Evolutionary conservation across 2,329 filamentous ascomycete genomes (phyloP).

Genomic region (Elsinoe necatrix): DNA sequence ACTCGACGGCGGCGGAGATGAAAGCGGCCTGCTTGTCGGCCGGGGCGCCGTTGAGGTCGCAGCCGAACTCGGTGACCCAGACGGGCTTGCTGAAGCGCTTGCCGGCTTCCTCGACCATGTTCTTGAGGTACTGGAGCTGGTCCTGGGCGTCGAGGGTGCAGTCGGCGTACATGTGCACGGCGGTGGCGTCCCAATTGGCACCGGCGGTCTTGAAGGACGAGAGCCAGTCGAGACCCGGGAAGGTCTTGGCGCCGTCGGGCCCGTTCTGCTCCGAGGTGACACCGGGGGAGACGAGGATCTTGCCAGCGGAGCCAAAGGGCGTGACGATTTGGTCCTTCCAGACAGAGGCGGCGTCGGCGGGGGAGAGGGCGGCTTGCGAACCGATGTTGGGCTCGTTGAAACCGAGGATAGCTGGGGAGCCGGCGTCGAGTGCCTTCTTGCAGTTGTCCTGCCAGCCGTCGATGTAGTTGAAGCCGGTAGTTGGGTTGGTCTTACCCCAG

Average conservation of each 20-base stretch:
- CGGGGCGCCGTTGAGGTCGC: slow-evolving; percentile 32
- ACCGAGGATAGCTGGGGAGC: slow-evolving; percentile 51
- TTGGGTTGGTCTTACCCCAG: slow-evolving; percentile 39
- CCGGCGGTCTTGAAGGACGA: slow-evolving; percentile 46
- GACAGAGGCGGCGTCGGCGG: slow-evolving; percentile 43
- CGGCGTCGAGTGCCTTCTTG: slow-evolving; percentile 44
- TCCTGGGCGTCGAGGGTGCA: slow-evolving; percentile 34
- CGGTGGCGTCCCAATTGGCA: slow-evolving; percentile 52
- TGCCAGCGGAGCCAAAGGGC: slow-evolving; percentile 35
- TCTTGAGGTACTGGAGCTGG: slow-evolving; percentile 40
- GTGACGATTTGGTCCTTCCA: slow-evolving; percentile 47
- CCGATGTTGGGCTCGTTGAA: slow-evolving; percentile 65
- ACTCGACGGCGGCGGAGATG: slow-evolving; percentile 33
- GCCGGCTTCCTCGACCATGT: slow-evolving; percentile 42
- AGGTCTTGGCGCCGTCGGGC: slow-evolving; percentile 29
- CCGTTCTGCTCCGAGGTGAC: slow-evolving; percentile 48
- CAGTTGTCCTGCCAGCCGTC: slow-evolving; percentile 45
- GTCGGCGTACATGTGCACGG: slow-evolving; percentile 56
- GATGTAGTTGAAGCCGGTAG: slow-evolving; percentile 35
- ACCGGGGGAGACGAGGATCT: slow-evolving; percentile 49
- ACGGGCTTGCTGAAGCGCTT: slow-evolving; percentile 34
- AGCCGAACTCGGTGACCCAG: slow-evolving; percentile 59
- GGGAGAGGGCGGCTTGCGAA: slow-evolving; percentile 51
- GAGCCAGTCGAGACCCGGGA: slow-evolving; percentile 50
- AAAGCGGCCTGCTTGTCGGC: slow-evolving; percentile 40